Base-by-base conservation (phyloP, 768 basidiomycete genomes). In the Collybiopsis luxurians region DNA sequence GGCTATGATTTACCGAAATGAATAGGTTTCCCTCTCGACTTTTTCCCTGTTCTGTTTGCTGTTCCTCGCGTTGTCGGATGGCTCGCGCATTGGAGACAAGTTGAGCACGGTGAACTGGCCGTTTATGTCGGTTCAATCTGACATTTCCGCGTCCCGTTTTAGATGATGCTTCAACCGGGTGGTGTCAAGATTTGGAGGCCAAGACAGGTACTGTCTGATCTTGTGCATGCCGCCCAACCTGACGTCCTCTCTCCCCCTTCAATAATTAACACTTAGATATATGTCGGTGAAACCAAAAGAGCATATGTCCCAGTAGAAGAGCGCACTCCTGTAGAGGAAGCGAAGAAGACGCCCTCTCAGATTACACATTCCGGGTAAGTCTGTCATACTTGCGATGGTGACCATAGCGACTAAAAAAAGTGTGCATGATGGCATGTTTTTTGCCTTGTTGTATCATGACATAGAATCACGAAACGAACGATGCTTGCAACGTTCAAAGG, bases 131-230 rank as follows among this genome's bases (percentile, higher is more conserved):
- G 46, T 63, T 43, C 60, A 55, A 34, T n/a, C 39, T 30, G 11
- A 23, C 3, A 15, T 21, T 51, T 15, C 45, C 4, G 13, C 28
- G 19, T 49, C 31, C 28, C 34, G 36, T 54, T 61, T 17, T 64
- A 95, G 86, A 91, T 95, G 89, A 95, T 95, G 93, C 74, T 96
- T 45, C 87, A 90, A 65, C 80, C 87, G 28, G 89, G 85, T 21
- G 92, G 92, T 49, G 92, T 96, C 59, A 95, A 95, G 73, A 96
- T 96, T 62, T 96, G 95, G 92, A 80, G 91, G 44, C 92, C 90
- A 34, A 78, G 88, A 64, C 91, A 92, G 79, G 87, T 88, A 69
- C 56, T 73, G 62, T 53, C 49, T 34, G 47, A 27, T 15, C 7
- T 10, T 28, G 24, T 30, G 24, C n/a, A n/a, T n/a, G n/a, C n/a